These are phyloP conservation scores for Podosphaera fusca DNA, from an alignment of 2,329 filamentous ascomycete genomes.

Conservation along the genomic window DNA sequence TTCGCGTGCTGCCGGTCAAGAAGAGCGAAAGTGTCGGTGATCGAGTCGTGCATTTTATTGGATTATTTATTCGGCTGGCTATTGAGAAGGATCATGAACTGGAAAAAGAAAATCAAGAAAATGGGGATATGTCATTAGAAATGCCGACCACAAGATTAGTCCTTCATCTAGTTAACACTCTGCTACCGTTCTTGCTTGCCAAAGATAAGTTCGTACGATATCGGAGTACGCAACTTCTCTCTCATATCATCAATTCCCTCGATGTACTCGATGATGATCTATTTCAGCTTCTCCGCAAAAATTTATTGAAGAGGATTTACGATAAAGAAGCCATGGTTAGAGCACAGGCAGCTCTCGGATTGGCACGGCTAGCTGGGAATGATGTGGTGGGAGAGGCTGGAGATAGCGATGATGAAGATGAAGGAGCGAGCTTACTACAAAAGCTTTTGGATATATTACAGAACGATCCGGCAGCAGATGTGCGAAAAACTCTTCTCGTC, in stretches of 20 bases:
- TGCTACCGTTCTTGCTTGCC: slow-evolving; percentile 53
- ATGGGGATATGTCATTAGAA: slow-evolving; percentile 44
- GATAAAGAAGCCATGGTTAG: slow-evolving; percentile 89
- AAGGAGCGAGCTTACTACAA: slow-evolving; percentile 46
- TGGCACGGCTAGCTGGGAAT: slow-evolving; percentile 66
- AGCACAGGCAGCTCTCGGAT: slow-evolving; percentile 71
- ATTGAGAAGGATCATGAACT: slow-evolving; percentile 49
- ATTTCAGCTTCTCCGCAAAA: slow-evolving; percentile 60
- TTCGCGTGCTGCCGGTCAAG: slow-evolving; percentile 67
- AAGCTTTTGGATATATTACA: slow-evolving; percentile 75
- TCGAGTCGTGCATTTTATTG: slow-evolving; percentile 62
- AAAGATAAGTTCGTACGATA: slow-evolving; percentile 91
- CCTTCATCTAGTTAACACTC: slow-evolving; percentile 44
- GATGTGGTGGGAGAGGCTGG: slow-evolving; percentile 47
- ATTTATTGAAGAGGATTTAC: slow-evolving; percentile 61
- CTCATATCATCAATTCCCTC: slow-evolving; percentile 78
- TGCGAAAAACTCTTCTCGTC: slow-evolving; percentile 64
- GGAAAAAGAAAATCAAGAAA: slow-evolving; percentile 36
- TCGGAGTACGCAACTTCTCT: slow-evolving; percentile 69
- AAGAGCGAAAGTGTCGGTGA: slow-evolving; percentile 82
- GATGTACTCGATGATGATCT: slow-evolving; percentile 82
- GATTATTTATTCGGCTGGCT: slow-evolving; percentile 58
- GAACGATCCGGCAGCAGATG: slow-evolving; percentile 85
- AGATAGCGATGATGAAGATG: slow-evolving; percentile 47
- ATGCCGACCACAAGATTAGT: slow-evolving; percentile 67